A percentile compares a stretch with the other conserved stretches of the same genome.
These are phyloP conservation scores for Daldinia loculata DNA, from an alignment of 495 filamentous ascomycete genomes.

Conservation along the genomic window DNA sequence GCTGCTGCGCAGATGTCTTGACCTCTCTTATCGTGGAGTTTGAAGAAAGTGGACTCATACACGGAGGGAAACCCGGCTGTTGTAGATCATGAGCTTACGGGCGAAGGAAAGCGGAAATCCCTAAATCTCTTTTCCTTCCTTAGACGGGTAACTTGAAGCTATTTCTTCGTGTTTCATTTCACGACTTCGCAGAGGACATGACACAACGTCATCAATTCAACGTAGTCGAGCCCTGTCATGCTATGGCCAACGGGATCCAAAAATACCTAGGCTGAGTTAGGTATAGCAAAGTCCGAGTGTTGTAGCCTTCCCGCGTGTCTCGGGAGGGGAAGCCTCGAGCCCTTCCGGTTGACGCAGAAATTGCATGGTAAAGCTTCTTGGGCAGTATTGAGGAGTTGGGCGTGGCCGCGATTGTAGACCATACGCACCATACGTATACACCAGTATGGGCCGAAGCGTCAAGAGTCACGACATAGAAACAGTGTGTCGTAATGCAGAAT, in stretches of 20 bases:
- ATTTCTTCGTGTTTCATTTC: slow-evolving; percentile 30
- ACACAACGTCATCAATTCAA: slow-evolving; percentile 35
- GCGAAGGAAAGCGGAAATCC: slow-evolving; percentile 16
- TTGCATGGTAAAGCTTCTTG: slow-evolving; percentile 31
- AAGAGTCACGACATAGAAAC: slow-evolving; percentile 33
- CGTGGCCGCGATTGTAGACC: not conserved
- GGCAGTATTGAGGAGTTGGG: slow-evolving; percentile 19
- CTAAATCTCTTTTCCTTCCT: slow-evolving; percentile 3
- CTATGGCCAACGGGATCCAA: slow-evolving; percentile 11
- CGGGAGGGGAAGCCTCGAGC: slow-evolving; percentile 32
- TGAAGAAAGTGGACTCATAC: not conserved
- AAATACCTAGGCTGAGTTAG: slow-evolving; percentile 9
- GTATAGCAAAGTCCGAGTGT: slow-evolving; percentile 23
- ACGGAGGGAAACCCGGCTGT: not conserved
- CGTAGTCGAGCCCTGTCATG: slow-evolving; percentile 18
- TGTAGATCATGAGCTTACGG: slow-evolving; percentile 6
- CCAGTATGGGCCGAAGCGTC: slow-evolving; percentile 20
- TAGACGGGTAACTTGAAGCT: slow-evolving; percentile 20
- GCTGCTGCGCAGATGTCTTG: slow-evolving; percentile 20
- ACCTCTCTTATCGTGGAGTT: slow-evolving; percentile 11
- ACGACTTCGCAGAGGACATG: slow-evolving; percentile 30
- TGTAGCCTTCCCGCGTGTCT: slow-evolving; percentile 37
- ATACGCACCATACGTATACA: slow-evolving; percentile 8
- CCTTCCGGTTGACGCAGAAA: slow-evolving; percentile 25
- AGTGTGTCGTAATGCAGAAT: slow-evolving; percentile 33